Evolutionary conservation across 108 stramenopile species (phyloP), one percentile per base, ranked within the genome.

Genomic region (Pinguiococcus pyrenoidosus): DNA sequence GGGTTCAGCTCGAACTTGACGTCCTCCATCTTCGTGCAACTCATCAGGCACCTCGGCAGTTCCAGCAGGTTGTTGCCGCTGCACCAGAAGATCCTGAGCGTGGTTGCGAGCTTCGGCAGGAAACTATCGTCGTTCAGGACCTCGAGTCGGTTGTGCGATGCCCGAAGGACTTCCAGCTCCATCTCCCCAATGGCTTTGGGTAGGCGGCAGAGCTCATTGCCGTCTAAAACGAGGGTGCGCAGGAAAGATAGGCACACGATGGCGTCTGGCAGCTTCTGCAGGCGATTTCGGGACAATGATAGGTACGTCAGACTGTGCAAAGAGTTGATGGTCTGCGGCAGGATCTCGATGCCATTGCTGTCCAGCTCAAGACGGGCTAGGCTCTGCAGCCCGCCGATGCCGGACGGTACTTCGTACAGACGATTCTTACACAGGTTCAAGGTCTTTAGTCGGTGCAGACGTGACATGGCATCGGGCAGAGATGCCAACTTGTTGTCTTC

Each of bases 121-220:
- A 54, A 62, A 17, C 56, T 46, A 29, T 43, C 53, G 9, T 49
- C 30, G n/a, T 24, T 54, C n/a, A 64, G 2, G 8, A 30, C 22
- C 54, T 55, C 54, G 4, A 64, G 54, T 14, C 51, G 25, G 46
- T 64, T 64, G 59, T 59, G 49, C 5, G 63, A 54, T 9, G 56
- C 18, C 44, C 56, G 61, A 16, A 64, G 33, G n/a, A 29, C 27
- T 20, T 32, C 28, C 16, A 64, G 60, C 44, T 34, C 30, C 14
- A 64, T 46, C 44, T 23, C 10, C 2, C 63, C 63, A 9, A 64
- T 41, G 1, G 59, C 60, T 7, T 2, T 17, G 1, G 63, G 63
- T 1, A 64, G 63, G 18, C 48, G 40, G 13, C 42, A 49, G 18
- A 64, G 40, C 46, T 33, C 26, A 24, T 64, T 64, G 6, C 53